Base-by-base conservation (phyloP, 805 yeast genomes). In the Wickerhamiella musiphila region DNA sequence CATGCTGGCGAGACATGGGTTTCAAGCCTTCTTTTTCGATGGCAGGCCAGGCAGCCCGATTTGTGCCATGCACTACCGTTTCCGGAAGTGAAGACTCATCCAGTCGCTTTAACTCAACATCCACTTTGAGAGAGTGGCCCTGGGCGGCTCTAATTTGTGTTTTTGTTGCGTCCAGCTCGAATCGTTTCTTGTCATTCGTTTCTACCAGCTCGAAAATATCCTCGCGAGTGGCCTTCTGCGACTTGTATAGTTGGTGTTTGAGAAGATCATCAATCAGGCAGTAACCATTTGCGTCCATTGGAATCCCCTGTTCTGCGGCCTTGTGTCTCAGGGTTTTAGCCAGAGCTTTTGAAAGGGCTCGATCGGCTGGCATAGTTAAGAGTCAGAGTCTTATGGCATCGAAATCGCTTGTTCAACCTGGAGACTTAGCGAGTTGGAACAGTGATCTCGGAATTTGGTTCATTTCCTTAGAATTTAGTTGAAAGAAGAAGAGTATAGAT, bases 321-420 rank as follows among this genome's bases (percentile, higher is more conserved):
- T 78, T 81, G 48, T 86, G 98, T n/a, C 98, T 61, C 1, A 86
- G 64, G 2, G 90, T 57, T 43, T 76, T 73, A 5, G 93, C 66
- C 19, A 90, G 57, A 1, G 78, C 60, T 41, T 78, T 78, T 5
- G 94, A 81, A 12, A 45, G 39, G 28, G 36, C 37, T 26, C 35
- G 40, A 24, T 34, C 47, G 13, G 38, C 44, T 16, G n/a, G n/a
- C n/a, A n/a, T n/a, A n/a, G n/a, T n/a, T n/a, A n/a, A n/a, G n/a
- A n/a, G n/a, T n/a, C n/a, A n/a, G n/a, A n/a, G n/a, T n/a, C n/a
- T n/a, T n/a, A n/a, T n/a, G n/a, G n/a, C n/a, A n/a, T n/a, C n/a
- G n/a, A n/a, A n/a, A n/a, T n/a, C n/a, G n/a, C n/a, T n/a, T n/a
- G n/a, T n/a, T n/a, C n/a, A n/a, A n/a, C n/a, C n/a, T n/a, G n/a